Evolutionary conservation across 306 rosid genomes (phyloP).

Genomic region (Malus domestica): DNA sequence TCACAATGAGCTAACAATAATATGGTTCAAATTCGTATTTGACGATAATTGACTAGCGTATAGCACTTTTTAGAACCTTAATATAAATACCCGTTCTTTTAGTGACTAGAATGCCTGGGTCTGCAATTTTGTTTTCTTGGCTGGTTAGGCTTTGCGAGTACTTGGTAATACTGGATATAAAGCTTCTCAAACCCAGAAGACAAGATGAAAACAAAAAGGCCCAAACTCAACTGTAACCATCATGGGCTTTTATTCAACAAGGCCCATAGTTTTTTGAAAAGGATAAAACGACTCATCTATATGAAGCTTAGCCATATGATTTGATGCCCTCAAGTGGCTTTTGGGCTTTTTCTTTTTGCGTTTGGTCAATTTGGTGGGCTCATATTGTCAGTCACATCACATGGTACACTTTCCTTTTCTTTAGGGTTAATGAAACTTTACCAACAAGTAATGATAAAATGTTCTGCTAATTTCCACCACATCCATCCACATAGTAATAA

Average conservation of each 20-base stretch:
- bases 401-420: background rate
- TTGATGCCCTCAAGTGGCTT: background rate
- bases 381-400: background rate
- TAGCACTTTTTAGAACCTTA: no score
- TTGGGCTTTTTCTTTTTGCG: background rate
- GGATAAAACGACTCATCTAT: background rate
- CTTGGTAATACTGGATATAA: background rate
- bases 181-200: background rate
- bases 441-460: background rate
- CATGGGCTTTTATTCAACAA: background rate
- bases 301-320: background rate
- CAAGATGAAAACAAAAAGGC: background rate
- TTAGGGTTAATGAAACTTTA: background rate
- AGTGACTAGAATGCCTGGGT: background rate
- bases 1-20: no score
- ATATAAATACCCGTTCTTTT: background rate
- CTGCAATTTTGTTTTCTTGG: background rate
- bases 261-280: background rate
- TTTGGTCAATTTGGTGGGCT: background rate
- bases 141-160: background rate
- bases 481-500: background rate
- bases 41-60: no score
- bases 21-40: accelerated
- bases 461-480: background rate
- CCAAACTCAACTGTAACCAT: background rate